These are phyloP conservation scores for Lepiota brunneoincarnata DNA, from an alignment of 768 basidiomycete genomes.

Conservation along the genomic window DNA sequence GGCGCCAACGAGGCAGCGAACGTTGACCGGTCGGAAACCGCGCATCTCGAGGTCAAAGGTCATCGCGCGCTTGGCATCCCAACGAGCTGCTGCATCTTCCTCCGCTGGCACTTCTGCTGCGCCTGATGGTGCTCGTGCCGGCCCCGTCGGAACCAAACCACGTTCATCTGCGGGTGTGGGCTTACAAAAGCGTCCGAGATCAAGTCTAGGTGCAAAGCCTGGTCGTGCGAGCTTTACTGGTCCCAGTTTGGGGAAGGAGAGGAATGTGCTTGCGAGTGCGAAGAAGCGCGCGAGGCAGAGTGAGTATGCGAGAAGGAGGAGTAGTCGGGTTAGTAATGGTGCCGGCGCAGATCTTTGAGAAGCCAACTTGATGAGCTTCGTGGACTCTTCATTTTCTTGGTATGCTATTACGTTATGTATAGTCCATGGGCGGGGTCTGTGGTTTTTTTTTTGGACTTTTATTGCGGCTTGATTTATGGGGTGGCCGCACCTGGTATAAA, in stretches of 20 bases:
- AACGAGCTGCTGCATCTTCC: constrained; percentile 47
- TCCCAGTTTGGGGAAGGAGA: constrained; percentile 21
- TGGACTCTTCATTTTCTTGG: too few relatives aligned
- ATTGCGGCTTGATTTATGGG: too few relatives aligned
- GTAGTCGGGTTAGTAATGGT: constrained; percentile 26
- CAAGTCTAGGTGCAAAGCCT: constrained; percentile 50
- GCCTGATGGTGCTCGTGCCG: constrained; percentile 18
- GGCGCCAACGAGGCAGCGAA: constrained; percentile 22
- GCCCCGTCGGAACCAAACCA: constrained; percentile 21
- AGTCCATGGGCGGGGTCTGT: too few relatives aligned
- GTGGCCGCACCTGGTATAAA: too few relatives aligned
- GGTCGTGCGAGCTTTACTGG: constrained; percentile 35
- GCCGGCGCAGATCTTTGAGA: background rate
- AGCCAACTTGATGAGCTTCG: background rate
- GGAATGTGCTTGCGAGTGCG: constrained; percentile 51
- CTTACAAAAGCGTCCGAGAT: constrained; percentile 28
- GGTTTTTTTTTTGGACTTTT: too few relatives aligned
- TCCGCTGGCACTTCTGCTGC: constrained; percentile 10
- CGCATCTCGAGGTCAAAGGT: constrained; percentile 81
- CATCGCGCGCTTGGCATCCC: constrained; percentile 71
- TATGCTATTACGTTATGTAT: too few relatives aligned
- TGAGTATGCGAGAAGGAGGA: constrained; percentile 63
- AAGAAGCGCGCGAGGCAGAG: constrained; percentile 77
- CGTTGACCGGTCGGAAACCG: constrained; percentile 55
- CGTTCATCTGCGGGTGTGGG: constrained; percentile 19